phyloP scores from a whole-genome alignment of 768 basidiomycete species.

The Chalciporus chontae region DNA sequence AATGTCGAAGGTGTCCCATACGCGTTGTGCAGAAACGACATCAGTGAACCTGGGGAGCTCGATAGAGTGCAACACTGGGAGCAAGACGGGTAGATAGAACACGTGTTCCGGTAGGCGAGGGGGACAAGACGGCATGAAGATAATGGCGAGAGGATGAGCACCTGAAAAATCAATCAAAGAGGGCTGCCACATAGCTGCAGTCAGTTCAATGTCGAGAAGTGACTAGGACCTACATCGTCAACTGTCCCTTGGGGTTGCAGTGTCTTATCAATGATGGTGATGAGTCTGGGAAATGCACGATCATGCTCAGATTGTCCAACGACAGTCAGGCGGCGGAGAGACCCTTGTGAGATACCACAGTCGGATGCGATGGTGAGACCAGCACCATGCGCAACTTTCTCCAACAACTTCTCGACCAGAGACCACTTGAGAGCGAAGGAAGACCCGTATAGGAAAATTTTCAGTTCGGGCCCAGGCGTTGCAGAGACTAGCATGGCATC shows the following conservation, averaged over 20 bases:
- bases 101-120: constrained; percentile 37
- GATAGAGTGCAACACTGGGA: constrained; percentile 20
- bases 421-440: constrained; percentile 58
- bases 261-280: constrained; percentile 40
- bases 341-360: constrained; percentile 21
- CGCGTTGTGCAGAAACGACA: constrained; percentile 31
- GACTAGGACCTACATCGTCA: constrained; percentile 28
- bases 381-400: constrained; percentile 45
- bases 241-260: constrained; percentile 11
- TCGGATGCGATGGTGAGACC: constrained; percentile 26
- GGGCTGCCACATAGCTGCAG: constrained; percentile 35
- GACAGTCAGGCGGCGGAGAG: constrained; percentile 22
- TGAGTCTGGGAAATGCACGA: constrained; percentile 26
- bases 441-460: constrained; percentile 65
- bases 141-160: constrained; percentile 61
- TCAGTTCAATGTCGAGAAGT: constrained; percentile 24
- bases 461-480: constrained; percentile 42
- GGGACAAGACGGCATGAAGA: constrained; percentile 57
- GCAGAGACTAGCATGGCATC: constrained; percentile 26
- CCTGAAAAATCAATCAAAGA: constrained; percentile 34
- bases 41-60: constrained; percentile 27
- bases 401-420: constrained; percentile 55
- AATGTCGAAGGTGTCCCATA: constrained; percentile 43
- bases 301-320: constrained; percentile 26
- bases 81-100: constrained; percentile 58